Evolutionary conservation across 148 eudicot genomes (phyloP).

Genomic region (Camellia sinensis): DNA sequence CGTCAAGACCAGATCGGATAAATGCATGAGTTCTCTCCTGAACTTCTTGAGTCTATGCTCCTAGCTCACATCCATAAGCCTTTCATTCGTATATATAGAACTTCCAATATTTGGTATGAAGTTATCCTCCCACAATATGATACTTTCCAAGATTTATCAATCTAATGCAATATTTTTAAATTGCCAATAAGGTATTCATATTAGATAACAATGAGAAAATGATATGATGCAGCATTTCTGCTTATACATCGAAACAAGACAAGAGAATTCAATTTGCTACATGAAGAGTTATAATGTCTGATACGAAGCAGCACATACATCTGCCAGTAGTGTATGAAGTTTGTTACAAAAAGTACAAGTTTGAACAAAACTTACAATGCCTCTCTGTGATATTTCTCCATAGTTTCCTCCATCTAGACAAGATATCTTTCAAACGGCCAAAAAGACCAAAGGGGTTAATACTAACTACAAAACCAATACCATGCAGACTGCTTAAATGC

Average conservation of each 20-base stretch:
- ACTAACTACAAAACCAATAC: neutral
- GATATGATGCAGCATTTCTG: no score
- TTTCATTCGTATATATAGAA: neutral
- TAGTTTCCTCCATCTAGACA: conserved; percentile 86
- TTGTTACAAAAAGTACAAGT: neutral
- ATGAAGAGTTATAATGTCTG: neutral
- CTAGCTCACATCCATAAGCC: neutral
- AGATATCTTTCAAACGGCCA: conserved; percentile 49
- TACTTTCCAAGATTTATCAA: neutral
- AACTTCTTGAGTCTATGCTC: neutral
- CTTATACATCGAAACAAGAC: no score
- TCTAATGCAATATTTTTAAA: neutral
- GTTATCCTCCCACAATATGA: neutral
- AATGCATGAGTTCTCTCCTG: neutral
- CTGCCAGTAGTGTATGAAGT: neutral
- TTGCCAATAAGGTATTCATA: no score
- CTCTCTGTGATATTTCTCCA: conserved; percentile 80
- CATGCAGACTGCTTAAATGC: neutral
- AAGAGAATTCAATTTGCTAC: neutral
- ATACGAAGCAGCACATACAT: neutral
- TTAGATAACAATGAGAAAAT: no score
- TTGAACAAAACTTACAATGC: conserved; percentile 67
- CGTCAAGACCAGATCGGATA: neutral
- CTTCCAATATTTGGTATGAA: neutral
- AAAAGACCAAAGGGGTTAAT: neutral